Base-by-base conservation (phyloP, 768 basidiomycete genomes). In the Serpula lacrymans region DNA sequence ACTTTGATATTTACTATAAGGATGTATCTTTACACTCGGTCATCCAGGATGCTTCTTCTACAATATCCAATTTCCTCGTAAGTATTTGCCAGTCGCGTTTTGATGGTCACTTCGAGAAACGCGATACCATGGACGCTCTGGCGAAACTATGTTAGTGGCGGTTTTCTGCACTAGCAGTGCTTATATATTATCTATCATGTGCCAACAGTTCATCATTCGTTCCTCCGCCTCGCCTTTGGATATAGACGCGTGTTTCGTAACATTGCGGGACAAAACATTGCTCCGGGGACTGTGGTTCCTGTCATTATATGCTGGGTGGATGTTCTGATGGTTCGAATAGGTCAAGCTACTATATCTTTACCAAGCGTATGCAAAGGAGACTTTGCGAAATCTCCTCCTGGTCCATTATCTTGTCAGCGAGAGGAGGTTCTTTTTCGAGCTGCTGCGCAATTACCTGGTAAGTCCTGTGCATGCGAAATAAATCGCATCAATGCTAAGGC, bases 391-490 rank as follows among this genome's bases (percentile, higher is more conserved):
- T 46, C 44, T 29, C 49, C 55, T 27, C 46, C 46, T 41, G 55
- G 55, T 41, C 69, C 44, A 43, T 53, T 69, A 52, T 57, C 44
- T 46, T 44, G 35, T n/a, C 75, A 75, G 38, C 65, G 64, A 41
- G 69, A 75, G 28, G 69, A 77, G 13, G 74, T 80, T 43, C 62
- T 59, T 40, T 53, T 86, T 22, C 68, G 71, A 28, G 83, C 82
- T 28, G 79, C 82, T 4, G 62, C 72, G 17, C 84, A 88, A 48
- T 62, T 89, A n/a, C 86, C 87, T 43, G 71, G 85, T 81, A 58
- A 45, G 51, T 41, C 30, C 11, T 36, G 21, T 23, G 23, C 6
- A 23, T 27, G 12, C 11, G 7, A 24, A 8, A 18, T 22, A 26
- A 12, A 16, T 34, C 18, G 4, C 14, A 31, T 37, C 8, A 26